Evolutionary conservation across 2,329 filamentous ascomycete species (phyloP), one percentile per base, ranked within the genome.

Genomic region (Colletotrichum costaricense): DNA sequence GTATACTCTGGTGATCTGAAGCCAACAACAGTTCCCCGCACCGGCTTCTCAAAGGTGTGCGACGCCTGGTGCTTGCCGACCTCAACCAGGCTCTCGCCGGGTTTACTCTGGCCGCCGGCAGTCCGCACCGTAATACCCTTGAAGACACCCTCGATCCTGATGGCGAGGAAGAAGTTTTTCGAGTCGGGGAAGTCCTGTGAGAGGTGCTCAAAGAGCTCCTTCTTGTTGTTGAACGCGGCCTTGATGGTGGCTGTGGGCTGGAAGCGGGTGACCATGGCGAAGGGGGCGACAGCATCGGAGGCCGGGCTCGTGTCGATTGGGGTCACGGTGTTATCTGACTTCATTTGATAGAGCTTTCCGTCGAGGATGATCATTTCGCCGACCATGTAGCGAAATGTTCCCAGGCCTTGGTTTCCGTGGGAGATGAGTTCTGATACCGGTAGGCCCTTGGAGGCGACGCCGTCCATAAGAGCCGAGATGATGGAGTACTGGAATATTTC

Each of bases 341-440:
- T 81, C 80, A 83, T 83, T 67, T 82, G 80, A 73, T 79, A 82
- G 33, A 80, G 72, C 2, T 75, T 58, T 26, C 80, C 79, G 67
- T 82, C 78, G 24, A 82, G 71, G 14, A 82, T 69, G 59, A 82
- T 81, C 79, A 83, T 81, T 75, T 83, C 81, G 75, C 81, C 81
- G 22, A 67, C 73, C 78, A 82, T 81, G 76, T 78, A 60, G 22
- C 76, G 76, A 69, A 82, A 82, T 2, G 81, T 82, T 57, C 81
- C 81, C 0, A 83, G 77, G 24, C 81, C 81, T 73, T 81, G 80
- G 76, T 82, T 75, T 67, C 81, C 81, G 67, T 82, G 78, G 5
- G 64, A 63, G 60, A 82, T 75, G 26, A 83, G 74, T 9, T 64
- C 65, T 0, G 78, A 74, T 55, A 82, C 73, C 9, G 80, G 79